Evolutionary conservation across 306 rosid genomes (phyloP).

Genomic region (Vigna nakashimae): DNA sequence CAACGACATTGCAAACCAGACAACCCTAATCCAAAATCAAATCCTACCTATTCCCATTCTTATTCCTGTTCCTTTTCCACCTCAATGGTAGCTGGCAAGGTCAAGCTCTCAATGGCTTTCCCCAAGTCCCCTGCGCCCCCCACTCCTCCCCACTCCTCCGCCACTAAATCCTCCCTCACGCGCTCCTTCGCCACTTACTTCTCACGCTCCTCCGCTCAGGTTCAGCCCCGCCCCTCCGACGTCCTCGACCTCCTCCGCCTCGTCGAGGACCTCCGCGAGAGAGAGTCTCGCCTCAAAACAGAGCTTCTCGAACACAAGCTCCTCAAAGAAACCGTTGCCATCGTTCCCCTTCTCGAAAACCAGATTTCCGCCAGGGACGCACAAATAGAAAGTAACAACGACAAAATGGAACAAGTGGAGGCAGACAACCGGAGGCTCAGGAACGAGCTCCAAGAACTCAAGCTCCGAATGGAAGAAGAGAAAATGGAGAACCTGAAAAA

Average conservation of each 20-base stretch:
- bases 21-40: conserved; percentile 3
- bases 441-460: conserved; percentile 46
- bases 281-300: conserved; percentile 77
- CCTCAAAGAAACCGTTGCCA: conserved; percentile 69
- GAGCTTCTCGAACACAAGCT: conserved; percentile 86
- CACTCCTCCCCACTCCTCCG: conserved; percentile 50
- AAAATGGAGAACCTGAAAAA: conserved; percentile 45
- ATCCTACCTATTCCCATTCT: no score
- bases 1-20: conserved; percentile 48
- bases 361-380: conserved; percentile 58
- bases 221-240: conserved; percentile 88
- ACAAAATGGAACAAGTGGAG: conserved; percentile 49
- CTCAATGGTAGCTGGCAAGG: conserved; percentile 74
- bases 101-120: conserved; percentile 62
- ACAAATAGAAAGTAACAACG: conserved; percentile 45
- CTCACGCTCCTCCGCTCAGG: conserved; percentile 92
- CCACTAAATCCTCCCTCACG: conserved; percentile 59
- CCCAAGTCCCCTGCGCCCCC: conserved; percentile 67
- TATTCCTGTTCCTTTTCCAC: not conserved
- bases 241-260: conserved; percentile 75
- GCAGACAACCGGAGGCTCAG: conserved; percentile 55
- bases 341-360: conserved; percentile 73
- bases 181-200: conserved; percentile 80
- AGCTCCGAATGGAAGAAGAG: conserved; percentile 43
- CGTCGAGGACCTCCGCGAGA: conserved; percentile 83